Base-by-base conservation (phyloP, 345 rosid species). In the Eucalyptus erythrocorys region DNA sequence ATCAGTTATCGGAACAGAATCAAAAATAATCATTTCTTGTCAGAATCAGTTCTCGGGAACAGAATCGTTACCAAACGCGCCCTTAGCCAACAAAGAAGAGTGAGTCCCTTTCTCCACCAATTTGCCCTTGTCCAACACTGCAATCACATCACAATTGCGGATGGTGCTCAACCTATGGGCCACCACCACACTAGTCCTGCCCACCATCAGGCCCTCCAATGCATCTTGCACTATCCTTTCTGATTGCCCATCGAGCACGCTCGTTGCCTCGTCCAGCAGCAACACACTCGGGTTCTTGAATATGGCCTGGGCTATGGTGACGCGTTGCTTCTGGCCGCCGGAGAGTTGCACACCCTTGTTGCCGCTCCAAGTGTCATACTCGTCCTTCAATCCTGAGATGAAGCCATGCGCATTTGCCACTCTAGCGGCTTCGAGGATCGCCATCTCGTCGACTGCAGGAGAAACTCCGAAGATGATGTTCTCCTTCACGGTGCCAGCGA, bases 151-250 rank as follows among this genome's bases (percentile, higher is more conserved):
- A 50, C 93, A 92, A 40, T 87, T 87, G 15, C 88, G 91, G 66
- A 90, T 87, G 45, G 90, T 90, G 40, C 93, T 92, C 34, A 92
- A 48, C 80, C 91, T 88, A 53, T 92, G 93, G 3, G 93, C 92
- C 42, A 92, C 90, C n/a, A 92, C 91, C 3, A 92, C 90, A 13
- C 91, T 90, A 4, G 92, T 92, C 86, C 93, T 89, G 71, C 93
- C 92, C 32, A 88, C 88, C 93, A 92, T 92, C 88, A 92, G 85
- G 14, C 88, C 87, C 88, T 92, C 92, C 5, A 92, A 59, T 15
- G 93, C 92, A 37, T 92, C 92, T 13, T 91, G 93, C 22, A 91
- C 92, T 30, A 91, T 86, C 50, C 87, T 88, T 43, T 92, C 93
- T 6, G 92, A 86, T 22, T 88, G 87, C 10, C 89, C 27, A 14